phyloP scores from a whole-genome alignment of 106 monocot genomes.

The Acorus gramineus region DNA sequence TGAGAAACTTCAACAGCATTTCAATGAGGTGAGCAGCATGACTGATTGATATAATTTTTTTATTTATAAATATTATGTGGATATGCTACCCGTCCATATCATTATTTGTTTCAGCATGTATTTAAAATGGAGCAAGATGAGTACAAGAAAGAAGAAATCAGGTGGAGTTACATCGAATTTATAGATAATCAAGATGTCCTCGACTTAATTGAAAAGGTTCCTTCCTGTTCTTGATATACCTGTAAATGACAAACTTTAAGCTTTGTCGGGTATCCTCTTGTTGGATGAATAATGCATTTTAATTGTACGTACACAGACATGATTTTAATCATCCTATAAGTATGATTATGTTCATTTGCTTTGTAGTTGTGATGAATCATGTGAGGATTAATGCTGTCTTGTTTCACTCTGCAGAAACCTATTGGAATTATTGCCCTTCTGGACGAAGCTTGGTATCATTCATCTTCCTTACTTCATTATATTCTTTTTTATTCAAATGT shows the following conservation, averaged over 20 bases:
- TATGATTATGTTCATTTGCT: too few relatives aligned
- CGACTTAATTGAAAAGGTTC: constrained; percentile 91
- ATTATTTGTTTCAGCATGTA: constrained; percentile 67
- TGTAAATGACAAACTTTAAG: too few relatives aligned
- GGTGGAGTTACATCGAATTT: constrained; percentile 97
- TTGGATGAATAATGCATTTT: too few relatives aligned
- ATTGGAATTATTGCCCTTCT: constrained; percentile 25
- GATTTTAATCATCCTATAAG: constrained; percentile 4
- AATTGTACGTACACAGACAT: too few relatives aligned
- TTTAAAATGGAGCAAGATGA: constrained; percentile 99
- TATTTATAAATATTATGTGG: background rate
- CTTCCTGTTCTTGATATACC: constrained; percentile 2
- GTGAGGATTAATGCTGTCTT: background rate
- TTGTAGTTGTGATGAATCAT: too few relatives aligned
- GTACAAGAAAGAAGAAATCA: constrained; percentile 69
- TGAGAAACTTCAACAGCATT: constrained; percentile 96
- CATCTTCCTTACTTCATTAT: constrained; percentile 2
- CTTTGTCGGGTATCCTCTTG: too few relatives aligned
- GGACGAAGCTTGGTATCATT: constrained; percentile 83
- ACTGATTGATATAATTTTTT: background rate
- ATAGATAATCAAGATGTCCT: constrained; percentile 91
- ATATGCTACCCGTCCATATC: background rate
- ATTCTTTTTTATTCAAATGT: background rate
- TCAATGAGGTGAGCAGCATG: constrained; percentile 56
- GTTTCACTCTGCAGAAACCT: constrained; percentile 16